These are phyloP conservation scores for Beauveria bassiana DNA, from an alignment of 2,329 filamentous ascomycete genomes.

Conservation along the genomic window DNA sequence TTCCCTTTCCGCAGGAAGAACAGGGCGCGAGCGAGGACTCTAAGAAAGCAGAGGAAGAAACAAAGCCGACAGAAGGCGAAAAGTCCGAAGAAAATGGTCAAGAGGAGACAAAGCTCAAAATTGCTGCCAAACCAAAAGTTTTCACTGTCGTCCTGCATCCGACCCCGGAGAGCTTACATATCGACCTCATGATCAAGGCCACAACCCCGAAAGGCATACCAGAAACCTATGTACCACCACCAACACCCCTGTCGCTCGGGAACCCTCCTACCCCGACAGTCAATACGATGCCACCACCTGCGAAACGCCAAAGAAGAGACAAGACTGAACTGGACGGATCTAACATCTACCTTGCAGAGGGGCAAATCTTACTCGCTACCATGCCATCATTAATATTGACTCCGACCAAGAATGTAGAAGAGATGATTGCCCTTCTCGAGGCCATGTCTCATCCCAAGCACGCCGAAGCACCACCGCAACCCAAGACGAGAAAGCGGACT, in stretches of 20 bases:
- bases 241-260: conserved; percentile 55
- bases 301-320: conserved; percentile 62
- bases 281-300: conserved; percentile 49
- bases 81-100: conserved; percentile 28
- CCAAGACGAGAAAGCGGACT: conserved; percentile 86
- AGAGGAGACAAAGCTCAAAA: conserved; percentile 30
- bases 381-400: conserved; percentile 70
- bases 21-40: conserved; percentile 28
- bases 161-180: conserved; percentile 65
- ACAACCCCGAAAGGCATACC: conserved; percentile 52
- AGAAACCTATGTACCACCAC: conserved; percentile 43
- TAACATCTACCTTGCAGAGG: conserved; percentile 68
- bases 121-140: conserved; percentile 52
- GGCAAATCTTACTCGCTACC: conserved; percentile 65
- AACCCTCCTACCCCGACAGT: conserved; percentile 53
- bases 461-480: conserved; percentile 65
- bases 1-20: conserved; percentile 61
- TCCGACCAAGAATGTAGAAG: conserved; percentile 60
- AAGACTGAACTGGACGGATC: conserved; percentile 69
- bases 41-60: conserved; percentile 31
- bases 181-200: conserved; percentile 69
- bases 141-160: conserved; percentile 79
- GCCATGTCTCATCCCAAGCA: conserved; percentile 70
- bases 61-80: conserved; percentile 15
- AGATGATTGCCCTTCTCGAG: conserved; percentile 65